Conservation (phyloP, 108 stramenopile species). For the Nannochloropsis salina region DNA sequence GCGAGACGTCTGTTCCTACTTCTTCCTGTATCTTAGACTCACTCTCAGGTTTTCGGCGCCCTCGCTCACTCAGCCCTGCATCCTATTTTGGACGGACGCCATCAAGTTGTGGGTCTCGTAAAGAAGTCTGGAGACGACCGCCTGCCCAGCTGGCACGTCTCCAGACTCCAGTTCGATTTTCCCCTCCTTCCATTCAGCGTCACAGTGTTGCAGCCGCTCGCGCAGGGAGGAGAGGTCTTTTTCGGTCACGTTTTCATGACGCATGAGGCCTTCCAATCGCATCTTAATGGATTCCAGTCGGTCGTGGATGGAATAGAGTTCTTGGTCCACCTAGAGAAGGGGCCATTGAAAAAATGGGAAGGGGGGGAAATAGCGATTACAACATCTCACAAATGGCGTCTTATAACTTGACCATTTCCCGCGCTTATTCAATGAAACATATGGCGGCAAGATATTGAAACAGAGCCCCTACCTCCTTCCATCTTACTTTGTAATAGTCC, state of each 20-base stretch:
- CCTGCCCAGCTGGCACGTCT: background rate
- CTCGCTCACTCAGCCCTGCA: background rate
- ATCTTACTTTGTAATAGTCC: background rate
- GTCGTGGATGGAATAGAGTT: background rate
- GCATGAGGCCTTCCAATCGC: background rate
- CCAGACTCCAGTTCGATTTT: background rate
- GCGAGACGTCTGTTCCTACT: background rate
- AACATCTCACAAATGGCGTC: too few relatives aligned
- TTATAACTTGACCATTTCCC: too few relatives aligned
- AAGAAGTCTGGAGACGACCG: background rate
- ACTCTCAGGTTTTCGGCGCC: background rate
- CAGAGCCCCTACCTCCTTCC: too few relatives aligned
- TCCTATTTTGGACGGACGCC: background rate
- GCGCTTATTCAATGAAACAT: too few relatives aligned
- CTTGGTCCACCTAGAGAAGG: background rate
- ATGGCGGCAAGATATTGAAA: too few relatives aligned
- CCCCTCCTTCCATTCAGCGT: constrained; percentile 6
- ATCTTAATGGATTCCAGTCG: background rate
- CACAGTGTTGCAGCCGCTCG: background rate
- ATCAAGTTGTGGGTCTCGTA: constrained; percentile 18
- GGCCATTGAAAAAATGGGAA: background rate
- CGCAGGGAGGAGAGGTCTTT: background rate
- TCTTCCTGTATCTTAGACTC: background rate
- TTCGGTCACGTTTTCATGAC: background rate
- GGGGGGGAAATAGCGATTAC: background rate